These are phyloP conservation scores for Ascochyta lentis DNA, from an alignment of 2,329 filamentous ascomycete genomes.

Conservation along the genomic window DNA sequence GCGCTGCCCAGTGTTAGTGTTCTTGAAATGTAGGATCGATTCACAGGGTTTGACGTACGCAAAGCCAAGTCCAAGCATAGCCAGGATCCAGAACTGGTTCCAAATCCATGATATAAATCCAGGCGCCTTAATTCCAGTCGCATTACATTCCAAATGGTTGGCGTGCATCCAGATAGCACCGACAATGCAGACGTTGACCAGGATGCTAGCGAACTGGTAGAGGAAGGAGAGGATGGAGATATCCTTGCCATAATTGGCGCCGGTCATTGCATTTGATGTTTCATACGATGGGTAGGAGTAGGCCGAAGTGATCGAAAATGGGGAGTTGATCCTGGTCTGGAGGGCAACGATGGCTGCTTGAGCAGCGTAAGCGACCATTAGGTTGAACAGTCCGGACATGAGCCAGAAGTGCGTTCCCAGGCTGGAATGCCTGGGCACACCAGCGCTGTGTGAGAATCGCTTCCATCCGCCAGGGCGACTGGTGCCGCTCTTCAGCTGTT, in stretches of 20 bases:
- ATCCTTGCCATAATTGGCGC: conserved; percentile 12
- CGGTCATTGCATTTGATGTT: not conserved
- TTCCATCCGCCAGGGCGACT: conserved; percentile 17
- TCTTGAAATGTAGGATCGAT: not conserved
- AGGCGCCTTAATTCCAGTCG: conserved; percentile 20
- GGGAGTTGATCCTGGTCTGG: conserved; percentile 19
- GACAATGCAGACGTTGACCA: conserved; percentile 32
- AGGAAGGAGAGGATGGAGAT: conserved; percentile 27
- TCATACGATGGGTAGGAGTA: conserved; percentile 25
- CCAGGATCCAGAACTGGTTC: conserved; percentile 24
- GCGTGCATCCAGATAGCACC: conserved; percentile 29
- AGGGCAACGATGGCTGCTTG: conserved; percentile 25
- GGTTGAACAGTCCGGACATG: conserved; percentile 22
- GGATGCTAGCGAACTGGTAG: conserved; percentile 25
- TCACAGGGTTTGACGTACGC: conserved; percentile 7
- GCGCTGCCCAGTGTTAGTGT: conserved; percentile 4
- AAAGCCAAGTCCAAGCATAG: conserved; percentile 22
- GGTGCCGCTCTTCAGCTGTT: conserved; percentile 19
- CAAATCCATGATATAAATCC: conserved; percentile 21
- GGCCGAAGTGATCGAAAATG: conserved; percentile 23
- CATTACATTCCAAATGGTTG: conserved; percentile 28
- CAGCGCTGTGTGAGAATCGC: conserved; percentile 7
- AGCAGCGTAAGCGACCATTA: conserved; percentile 24
- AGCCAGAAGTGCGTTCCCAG: conserved; percentile 23
- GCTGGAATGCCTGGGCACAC: conserved; percentile 15